phyloP scores from a whole-genome alignment of 306 rosid species.

The Oxytropis ochrocephala region DNA sequence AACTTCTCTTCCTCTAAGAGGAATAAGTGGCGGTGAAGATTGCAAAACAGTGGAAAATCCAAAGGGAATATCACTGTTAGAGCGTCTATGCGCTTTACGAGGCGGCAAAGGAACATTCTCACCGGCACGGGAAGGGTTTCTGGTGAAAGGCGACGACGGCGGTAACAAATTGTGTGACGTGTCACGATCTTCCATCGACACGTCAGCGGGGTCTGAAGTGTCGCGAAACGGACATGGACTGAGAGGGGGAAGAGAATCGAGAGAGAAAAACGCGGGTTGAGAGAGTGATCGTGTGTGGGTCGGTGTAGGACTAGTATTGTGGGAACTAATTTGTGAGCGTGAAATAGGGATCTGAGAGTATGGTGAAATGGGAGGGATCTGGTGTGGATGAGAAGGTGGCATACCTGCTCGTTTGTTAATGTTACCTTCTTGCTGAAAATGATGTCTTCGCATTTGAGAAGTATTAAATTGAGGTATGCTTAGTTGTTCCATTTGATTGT shows the following conservation, averaged over 20 bases:
- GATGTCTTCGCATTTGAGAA: conserved; percentile 62
- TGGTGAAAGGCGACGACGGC: conserved; percentile 50
- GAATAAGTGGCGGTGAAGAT: conserved; percentile 59
- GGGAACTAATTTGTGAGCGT: conserved; percentile 35
- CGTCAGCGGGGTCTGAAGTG: conserved; percentile 53
- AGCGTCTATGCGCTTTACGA: conserved; percentile 77
- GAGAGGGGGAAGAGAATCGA: conserved; percentile 77
- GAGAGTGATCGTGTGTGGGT: conserved; percentile 84
- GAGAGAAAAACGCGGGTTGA: conserved; percentile 64
- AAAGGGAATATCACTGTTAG: conserved; percentile 87
- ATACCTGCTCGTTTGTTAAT: conserved; percentile 49
- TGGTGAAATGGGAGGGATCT: conserved; percentile 85
- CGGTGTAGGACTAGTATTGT: conserved; percentile 34
- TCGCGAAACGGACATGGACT: conserved; percentile 79
- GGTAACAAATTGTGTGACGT: conserved; percentile 61
- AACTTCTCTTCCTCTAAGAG: conserved; percentile 37
- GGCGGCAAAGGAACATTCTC: conserved; percentile 71
- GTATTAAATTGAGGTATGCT: conserved; percentile 51
- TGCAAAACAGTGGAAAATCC: conserved; percentile 70
- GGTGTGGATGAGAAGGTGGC: conserved; percentile 87
- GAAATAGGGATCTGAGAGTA: conserved; percentile 88
- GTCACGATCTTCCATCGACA: conserved; percentile 82
- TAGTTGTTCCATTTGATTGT: conserved; percentile 50
- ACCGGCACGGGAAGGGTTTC: conserved; percentile 29
- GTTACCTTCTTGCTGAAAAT: conserved; percentile 27